Evolutionary conservation across 371 early-diverging fungal genomes (phyloP).

Genomic region (Mortierella sp.): DNA sequence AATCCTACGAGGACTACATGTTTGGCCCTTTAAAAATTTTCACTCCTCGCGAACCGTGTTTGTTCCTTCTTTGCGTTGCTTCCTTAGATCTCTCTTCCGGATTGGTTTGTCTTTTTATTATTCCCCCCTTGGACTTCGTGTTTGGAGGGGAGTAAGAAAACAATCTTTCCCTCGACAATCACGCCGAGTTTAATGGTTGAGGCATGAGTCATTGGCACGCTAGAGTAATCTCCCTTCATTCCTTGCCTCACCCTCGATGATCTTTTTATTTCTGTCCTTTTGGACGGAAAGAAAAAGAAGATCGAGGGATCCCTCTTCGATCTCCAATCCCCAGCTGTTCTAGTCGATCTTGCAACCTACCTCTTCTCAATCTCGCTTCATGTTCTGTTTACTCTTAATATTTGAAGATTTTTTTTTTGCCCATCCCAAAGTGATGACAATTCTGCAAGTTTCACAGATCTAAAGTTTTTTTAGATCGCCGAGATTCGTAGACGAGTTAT

Average conservation of each 20-base stretch:
- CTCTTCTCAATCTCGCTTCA: not conserved
- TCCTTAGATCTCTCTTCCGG: conserved; percentile 48
- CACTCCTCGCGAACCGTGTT: not conserved
- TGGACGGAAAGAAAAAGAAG: no score
- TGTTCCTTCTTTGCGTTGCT: conserved; percentile 49
- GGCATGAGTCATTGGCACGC: conserved; percentile 55
- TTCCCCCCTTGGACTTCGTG: not conserved
- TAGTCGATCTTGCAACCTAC: conserved; percentile 37
- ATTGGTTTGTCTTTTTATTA: conserved; percentile 1
- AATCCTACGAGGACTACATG: no score
- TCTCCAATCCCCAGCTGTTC: conserved; percentile 21
- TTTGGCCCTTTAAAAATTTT: conserved; percentile 29
- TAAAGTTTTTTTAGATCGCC: conserved; percentile 37
- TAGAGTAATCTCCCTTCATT: conserved; percentile 50
- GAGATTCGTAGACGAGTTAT: conserved; percentile 3
- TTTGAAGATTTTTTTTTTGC: conserved; percentile 3
- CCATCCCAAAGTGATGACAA: conserved; percentile 8
- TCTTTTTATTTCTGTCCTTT: not conserved
- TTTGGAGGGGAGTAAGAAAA: not conserved
- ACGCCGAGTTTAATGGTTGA: conserved; percentile 55
- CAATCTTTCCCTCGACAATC: conserved; percentile 43
- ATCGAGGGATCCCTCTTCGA: conserved; percentile 37
- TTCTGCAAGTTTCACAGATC: conserved; percentile 8
- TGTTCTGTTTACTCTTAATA: not conserved
- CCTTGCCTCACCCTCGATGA: conserved; percentile 24